Conservation (phyloP, 169 alveolate species). For the Plasmodium fragile region DNA sequence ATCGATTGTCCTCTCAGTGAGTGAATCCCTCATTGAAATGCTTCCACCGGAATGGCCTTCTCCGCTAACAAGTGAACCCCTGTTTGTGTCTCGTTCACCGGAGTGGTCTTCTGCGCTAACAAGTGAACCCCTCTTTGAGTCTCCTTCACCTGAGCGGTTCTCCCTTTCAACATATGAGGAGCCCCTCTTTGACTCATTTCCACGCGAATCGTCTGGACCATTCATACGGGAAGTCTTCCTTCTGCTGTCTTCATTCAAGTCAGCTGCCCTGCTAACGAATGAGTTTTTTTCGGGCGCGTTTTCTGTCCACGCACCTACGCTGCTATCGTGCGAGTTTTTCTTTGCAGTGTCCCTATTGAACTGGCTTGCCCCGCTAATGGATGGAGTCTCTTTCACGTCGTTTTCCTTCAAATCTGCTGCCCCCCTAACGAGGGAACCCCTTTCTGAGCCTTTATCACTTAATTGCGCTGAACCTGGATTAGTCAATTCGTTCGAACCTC, state of each 20-base stretch:
- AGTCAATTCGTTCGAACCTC: background rate
- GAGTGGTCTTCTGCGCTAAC: background rate
- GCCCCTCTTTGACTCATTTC: background rate
- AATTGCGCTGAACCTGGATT: background rate
- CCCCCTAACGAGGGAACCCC: background rate
- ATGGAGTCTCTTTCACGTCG: background rate
- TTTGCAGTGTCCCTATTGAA: background rate
- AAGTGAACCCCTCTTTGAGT: background rate
- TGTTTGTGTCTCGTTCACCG: background rate
- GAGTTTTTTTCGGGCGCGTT: background rate
- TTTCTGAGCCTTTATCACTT: background rate
- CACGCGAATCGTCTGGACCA: background rate
- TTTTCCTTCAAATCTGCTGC: background rate
- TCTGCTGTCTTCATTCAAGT: background rate
- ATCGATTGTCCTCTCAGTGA: background rate
- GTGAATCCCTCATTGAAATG: background rate
- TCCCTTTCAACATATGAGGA: background rate
- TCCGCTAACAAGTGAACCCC: constrained; percentile 3
- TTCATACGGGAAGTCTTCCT: background rate
- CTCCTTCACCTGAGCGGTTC: background rate
- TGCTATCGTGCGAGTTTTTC: background rate
- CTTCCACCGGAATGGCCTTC: background rate
- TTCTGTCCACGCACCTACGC: background rate
- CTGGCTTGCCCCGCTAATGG: background rate
- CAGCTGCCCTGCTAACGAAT: background rate